Percentiles rank a stretch among this genome's conserved stretches.
These are phyloP conservation scores for Lantana camara DNA, from an alignment of 257 asterid genomes.

Conservation along the genomic window DNA sequence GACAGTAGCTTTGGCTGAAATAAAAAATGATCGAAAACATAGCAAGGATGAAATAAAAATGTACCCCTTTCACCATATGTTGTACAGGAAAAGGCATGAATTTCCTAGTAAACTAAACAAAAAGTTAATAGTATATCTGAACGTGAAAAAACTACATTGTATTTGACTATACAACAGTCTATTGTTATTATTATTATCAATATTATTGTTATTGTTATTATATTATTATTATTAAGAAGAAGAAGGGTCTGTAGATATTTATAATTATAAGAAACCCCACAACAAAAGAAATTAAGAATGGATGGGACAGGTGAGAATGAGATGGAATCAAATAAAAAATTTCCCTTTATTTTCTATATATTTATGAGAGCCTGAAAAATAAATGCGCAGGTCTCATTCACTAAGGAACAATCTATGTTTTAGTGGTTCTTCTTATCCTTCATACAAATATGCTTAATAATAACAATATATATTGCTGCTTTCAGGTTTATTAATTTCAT, in stretches of 20 bases:
- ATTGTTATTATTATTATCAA: too few species aligned
- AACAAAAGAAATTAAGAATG: conserved; percentile 16
- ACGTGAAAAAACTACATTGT: not conserved
- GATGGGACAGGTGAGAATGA: conserved; percentile 24
- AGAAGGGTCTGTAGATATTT: conserved; percentile 13
- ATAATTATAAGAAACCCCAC: conserved; percentile 21
- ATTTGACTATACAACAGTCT: conserved; percentile 8
- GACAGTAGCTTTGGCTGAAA: too few species aligned
- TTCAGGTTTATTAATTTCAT: conserved; percentile 23
- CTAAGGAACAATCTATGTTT: conserved; percentile 30
- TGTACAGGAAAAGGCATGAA: not conserved
- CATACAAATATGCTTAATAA: too few species aligned
- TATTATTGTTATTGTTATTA: too few species aligned
- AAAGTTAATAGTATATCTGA: not conserved
- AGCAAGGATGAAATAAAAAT: too few species aligned
- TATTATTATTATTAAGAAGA: too few species aligned
- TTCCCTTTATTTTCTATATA: conserved; percentile 24
- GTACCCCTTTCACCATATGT: too few species aligned
- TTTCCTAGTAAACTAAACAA: not conserved
- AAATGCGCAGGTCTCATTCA: conserved; percentile 40
- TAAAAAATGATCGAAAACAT: too few species aligned
- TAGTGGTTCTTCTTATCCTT: conserved; percentile 28
- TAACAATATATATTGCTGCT: conserved; percentile 21
- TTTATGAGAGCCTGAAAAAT: conserved; percentile 33
- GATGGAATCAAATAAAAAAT: conserved; percentile 14